phyloP scores from a whole-genome alignment of 23 red algal genomes.

The Chondrus crispus region DNA sequence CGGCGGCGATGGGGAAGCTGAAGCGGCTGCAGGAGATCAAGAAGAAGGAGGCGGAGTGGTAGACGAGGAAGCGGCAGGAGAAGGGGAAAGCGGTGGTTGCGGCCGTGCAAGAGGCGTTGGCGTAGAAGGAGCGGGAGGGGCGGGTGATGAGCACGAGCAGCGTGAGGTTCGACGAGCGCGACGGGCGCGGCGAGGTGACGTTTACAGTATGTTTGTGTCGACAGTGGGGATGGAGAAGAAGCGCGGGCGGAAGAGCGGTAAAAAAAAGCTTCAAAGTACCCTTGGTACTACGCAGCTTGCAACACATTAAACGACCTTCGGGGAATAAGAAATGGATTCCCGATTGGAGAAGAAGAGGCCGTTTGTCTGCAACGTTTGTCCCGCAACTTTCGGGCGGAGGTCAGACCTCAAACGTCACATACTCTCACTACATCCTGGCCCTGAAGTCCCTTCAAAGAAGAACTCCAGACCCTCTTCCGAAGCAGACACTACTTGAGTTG shows the following conservation, averaged over 20 bases:
- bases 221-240: constrained; percentile 57
- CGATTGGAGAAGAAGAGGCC: constrained; percentile 60
- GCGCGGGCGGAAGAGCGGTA: constrained; percentile 39
- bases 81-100: too few species aligned
- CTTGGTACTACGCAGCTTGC: constrained; percentile 3
- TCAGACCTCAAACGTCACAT: constrained; percentile 59
- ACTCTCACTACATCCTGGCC: constrained; percentile 39
- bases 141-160: too few species aligned
- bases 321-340: constrained; percentile 20
- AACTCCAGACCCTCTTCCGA: background rate
- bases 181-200: constrained; percentile 26
- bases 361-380: constrained; percentile 59
- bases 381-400: constrained; percentile 44
- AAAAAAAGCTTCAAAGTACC: constrained; percentile 36
- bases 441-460: background rate
- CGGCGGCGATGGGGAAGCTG: too few species aligned
- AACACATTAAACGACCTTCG: constrained; percentile 35
- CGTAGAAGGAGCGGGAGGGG: too few species aligned
- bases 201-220: constrained; percentile 43
- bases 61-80: too few species aligned
- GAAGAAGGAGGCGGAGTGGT: too few species aligned
- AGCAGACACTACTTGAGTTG: background rate
- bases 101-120: too few species aligned
- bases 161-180: constrained; percentile 37
- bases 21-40: too few species aligned